phyloP scores from a whole-genome alignment of 2,329 filamentous ascomycete genomes.

The Aspergillus eucalypticola region DNA sequence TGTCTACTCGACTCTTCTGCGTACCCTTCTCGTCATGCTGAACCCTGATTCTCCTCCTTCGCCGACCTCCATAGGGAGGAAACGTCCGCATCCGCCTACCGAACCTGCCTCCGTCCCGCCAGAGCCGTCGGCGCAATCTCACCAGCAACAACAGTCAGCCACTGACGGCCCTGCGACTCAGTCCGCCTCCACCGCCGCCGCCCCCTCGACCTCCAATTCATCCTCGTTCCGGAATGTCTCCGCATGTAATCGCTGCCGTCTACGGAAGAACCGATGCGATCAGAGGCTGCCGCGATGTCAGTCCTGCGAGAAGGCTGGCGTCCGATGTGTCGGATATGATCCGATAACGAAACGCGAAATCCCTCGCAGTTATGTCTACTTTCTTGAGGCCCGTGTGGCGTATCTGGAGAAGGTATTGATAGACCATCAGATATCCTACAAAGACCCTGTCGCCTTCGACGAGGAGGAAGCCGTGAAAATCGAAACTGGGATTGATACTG shows the following conservation, averaged over 20 bases:
- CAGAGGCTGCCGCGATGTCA: slow-evolving; percentile 88
- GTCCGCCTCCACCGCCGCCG: slow-evolving; percentile 19
- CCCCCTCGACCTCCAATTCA: slow-evolving; percentile 32
- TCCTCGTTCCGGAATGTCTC: slow-evolving; percentile 78
- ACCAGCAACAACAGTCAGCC: slow-evolving; percentile 15
- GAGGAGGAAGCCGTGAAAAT: slow-evolving; percentile 41
- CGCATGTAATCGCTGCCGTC: slow-evolving; percentile 87
- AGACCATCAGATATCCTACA: slow-evolving; percentile 69
- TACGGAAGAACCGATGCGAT: slow-evolving; percentile 93
- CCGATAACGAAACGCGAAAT: slow-evolving; percentile 96
- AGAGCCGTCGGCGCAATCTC: slow-evolving; percentile 22
- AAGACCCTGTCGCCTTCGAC: slow-evolving; percentile 69
- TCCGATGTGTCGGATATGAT: slow-evolving; percentile 92
- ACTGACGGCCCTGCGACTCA: slow-evolving; percentile 18
- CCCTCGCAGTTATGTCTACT: slow-evolving; percentile 89
- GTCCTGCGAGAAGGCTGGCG: slow-evolving; percentile 87
- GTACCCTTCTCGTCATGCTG: slow-evolving; percentile 35
- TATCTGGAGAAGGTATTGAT: slow-evolving; percentile 77
- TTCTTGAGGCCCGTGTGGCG: slow-evolving; percentile 81
- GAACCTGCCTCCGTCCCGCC: slow-evolving; percentile 27
- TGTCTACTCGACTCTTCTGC: slow-evolving; percentile 25
- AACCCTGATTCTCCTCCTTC: slow-evolving; percentile 34
- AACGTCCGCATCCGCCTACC: slow-evolving; percentile 37
- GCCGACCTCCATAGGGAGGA: slow-evolving; percentile 37
- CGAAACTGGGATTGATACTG: slow-evolving; percentile 30